Percentiles rank a stretch among this genome's conserved stretches.
phyloP scores from a whole-genome alignment of 345 rosid species.

The Acer saccharum region DNA sequence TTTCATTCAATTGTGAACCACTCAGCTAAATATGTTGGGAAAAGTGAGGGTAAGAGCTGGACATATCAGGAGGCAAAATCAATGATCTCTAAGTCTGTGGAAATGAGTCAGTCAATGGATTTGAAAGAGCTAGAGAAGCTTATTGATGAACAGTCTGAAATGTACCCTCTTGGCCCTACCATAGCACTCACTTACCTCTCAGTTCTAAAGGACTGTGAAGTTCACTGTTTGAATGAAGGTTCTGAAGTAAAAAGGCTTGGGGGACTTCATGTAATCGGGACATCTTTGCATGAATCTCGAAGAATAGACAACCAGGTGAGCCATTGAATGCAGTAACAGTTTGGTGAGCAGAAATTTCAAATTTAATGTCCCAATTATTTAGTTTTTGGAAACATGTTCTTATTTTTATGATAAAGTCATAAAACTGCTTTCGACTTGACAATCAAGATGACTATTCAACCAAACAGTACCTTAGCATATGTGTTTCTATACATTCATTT shows the following conservation, averaged over 20 bases:
- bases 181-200: conserved; percentile 86
- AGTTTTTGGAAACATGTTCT: conserved; percentile 9
- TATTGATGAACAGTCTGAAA: conserved; percentile 78
- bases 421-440: neutral
- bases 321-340: conserved; percentile 13
- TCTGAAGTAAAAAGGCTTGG: conserved; percentile 92
- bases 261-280: conserved; percentile 95
- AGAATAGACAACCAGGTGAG: conserved; percentile 96
- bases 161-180: conserved; percentile 90
- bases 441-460: neutral
- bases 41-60: conserved; percentile 89
- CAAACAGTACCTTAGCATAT: neutral
- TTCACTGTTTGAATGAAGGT: conserved; percentile 80
- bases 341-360: neutral
- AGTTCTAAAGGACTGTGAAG: conserved; percentile 86
- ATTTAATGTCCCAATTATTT: conserved; percentile 12
- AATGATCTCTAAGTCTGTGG: conserved; percentile 68
- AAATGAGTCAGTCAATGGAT: conserved; percentile 76
- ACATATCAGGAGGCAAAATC: conserved; percentile 70
- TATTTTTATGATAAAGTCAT: neutral
- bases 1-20: conserved; percentile 27
- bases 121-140: conserved; percentile 62
- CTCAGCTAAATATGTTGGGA: conserved; percentile 88
- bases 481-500: neutral
- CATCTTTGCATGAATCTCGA: conserved; percentile 95